phyloP scores from a whole-genome alignment of 768 basidiomycete species.

The Phanerochaete carnosa region DNA sequence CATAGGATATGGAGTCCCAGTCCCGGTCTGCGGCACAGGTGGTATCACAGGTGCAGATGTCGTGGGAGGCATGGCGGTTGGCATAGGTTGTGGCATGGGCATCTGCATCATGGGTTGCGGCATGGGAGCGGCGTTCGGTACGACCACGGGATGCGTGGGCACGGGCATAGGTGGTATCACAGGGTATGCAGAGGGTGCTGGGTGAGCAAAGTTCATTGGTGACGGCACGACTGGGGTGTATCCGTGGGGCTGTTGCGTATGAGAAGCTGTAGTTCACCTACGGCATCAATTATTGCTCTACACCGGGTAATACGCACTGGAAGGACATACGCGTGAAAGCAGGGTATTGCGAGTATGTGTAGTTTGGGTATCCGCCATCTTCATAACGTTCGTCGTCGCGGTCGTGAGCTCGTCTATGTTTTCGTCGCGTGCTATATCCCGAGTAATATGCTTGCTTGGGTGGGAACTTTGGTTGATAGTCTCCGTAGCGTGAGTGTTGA shows the following conservation, averaged over 20 bases:
- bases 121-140: background rate
- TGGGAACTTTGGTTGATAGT: background rate
- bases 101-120: constrained; percentile 4
- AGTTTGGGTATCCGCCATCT: background rate
- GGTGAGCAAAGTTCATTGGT: background rate
- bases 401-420: background rate
- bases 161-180: constrained; percentile 4
- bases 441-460: constrained; percentile 7
- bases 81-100: constrained; percentile 1
- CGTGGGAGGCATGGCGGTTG: background rate
- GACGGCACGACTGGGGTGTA: background rate
- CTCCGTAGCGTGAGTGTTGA: background rate
- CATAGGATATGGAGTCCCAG: background rate
- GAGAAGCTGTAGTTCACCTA: background rate
- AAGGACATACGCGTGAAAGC: background rate
- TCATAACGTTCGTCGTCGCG: background rate
- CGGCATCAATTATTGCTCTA: background rate
- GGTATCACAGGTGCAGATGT: background rate
- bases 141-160: background rate
- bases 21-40: background rate
- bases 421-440: background rate
- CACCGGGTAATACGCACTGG: no score
- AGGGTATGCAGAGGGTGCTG: background rate
- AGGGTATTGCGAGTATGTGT: background rate
- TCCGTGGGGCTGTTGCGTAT: background rate